phyloP scores from a whole-genome alignment of 805 yeast species.

The Dipodascus geniculatus region DNA sequence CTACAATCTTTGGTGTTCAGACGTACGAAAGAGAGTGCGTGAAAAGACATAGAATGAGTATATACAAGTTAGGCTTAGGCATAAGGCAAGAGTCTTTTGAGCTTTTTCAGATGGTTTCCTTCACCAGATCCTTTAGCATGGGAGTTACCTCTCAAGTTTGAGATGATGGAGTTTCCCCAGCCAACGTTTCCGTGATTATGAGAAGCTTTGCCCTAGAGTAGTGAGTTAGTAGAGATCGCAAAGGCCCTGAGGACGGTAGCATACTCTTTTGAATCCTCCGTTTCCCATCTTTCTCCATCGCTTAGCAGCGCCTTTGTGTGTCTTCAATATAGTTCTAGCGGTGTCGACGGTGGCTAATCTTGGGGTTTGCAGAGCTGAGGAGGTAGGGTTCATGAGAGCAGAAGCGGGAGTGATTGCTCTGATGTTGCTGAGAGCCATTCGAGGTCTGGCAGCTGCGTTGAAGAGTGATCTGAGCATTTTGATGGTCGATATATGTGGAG shows the following conservation, averaged over 20 bases:
- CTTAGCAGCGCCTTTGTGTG: conserved; percentile 80
- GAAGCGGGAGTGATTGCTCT: not conserved
- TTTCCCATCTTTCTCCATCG: conserved; percentile 70
- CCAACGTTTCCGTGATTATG: conserved; percentile 91
- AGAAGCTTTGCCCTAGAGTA: conserved; percentile 53
- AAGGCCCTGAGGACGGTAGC: conserved; percentile 8
- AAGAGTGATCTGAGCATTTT: not conserved
- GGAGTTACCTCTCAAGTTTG: conserved; percentile 1
- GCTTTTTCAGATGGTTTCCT: not conserved
- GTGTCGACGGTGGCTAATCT: not conserved
- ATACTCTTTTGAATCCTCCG: conserved; percentile 44
- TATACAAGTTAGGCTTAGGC: no score
- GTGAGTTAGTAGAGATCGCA: not conserved
- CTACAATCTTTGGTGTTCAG: conserved; percentile 11
- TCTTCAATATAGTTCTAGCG: conserved; percentile 29
- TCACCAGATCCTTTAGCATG: conserved; percentile 2
- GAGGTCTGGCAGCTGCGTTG: not conserved
- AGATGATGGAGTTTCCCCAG: conserved; percentile 39
- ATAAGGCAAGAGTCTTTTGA: conserved; percentile 3
- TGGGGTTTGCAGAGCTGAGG: not conserved
- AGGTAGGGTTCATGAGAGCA: not conserved
- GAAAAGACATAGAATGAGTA: no score
- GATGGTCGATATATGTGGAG: not conserved
- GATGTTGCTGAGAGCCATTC: not conserved
- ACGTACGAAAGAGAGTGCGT: not conserved